Percentiles rank a stretch among this genome's conserved stretches.
Conservation (phyloP, 495 filamentous ascomycete species). For the Astrothelium subdiscretum region DNA sequence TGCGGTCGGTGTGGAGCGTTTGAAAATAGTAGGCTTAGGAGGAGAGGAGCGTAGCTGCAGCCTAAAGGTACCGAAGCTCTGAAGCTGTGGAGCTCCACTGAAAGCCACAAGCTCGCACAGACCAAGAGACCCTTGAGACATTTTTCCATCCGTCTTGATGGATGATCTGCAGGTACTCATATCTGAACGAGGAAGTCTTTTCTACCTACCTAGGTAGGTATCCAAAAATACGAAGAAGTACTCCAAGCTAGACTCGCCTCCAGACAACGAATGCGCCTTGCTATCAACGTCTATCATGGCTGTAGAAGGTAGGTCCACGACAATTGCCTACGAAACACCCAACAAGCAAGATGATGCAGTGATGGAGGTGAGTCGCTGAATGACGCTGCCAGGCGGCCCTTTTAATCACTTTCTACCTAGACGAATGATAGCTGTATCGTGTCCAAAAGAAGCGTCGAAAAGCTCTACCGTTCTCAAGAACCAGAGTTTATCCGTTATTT, state of each 20-base stretch:
- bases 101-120: background rate
- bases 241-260: no score
- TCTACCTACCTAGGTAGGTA: no score
- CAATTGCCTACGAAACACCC: background rate
- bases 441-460: slow-evolving; percentile 80
- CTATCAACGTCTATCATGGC: background rate
- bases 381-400: background rate
- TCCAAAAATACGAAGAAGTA: background rate
- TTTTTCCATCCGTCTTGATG: no score
- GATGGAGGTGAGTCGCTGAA: slow-evolving; percentile 8
- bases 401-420: slow-evolving; percentile 31
- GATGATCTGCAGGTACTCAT: no score
- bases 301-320: background rate
- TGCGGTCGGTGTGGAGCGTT: no score
- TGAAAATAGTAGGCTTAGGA: no score
- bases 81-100: no score
- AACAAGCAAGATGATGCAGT: slow-evolving; percentile 17
- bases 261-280: no score
- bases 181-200: no score
- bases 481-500: slow-evolving; percentile 79
- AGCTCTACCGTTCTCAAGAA: slow-evolving; percentile 59
- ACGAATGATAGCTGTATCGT: slow-evolving; percentile 87
- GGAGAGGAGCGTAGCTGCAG: no score
- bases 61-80: no score
- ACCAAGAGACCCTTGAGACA: background rate